phyloP scores from a whole-genome alignment of 2,329 filamentous ascomycete species.

The Saccharata proteae region DNA sequence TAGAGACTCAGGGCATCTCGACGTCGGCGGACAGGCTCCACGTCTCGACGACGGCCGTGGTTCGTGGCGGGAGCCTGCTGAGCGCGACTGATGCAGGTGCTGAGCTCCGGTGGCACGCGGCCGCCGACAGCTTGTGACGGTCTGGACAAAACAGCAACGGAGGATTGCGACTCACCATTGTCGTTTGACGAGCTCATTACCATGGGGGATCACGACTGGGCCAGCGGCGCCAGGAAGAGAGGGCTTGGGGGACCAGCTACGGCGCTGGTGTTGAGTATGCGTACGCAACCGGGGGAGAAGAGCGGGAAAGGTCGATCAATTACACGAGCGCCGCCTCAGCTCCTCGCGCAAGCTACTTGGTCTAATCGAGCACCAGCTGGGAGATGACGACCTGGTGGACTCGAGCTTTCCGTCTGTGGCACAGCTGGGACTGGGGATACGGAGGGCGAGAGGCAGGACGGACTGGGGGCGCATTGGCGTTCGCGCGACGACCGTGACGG shows the following conservation, averaged over 20 bases:
- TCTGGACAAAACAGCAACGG: slow-evolving; percentile 3
- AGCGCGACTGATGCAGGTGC: too few relatives aligned
- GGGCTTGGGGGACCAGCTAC: neutral
- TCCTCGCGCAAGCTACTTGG: too few relatives aligned
- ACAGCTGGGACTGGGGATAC: neutral
- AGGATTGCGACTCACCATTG: slow-evolving; percentile 23
- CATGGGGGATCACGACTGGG: slow-evolving; percentile 17
- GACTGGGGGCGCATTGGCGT: neutral
- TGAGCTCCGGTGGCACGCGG: too few relatives aligned
- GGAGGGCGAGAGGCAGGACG: neutral
- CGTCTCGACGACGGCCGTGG: too few relatives aligned
- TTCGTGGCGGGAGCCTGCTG: too few relatives aligned
- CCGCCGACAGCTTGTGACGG: neutral
- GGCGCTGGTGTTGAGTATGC: neutral
- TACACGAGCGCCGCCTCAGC: too few relatives aligned
- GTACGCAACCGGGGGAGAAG: neutral
- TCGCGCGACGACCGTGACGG: neutral
- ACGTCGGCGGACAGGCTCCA: too few relatives aligned
- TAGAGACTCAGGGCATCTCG: too few relatives aligned
- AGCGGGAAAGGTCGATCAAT: neutral
- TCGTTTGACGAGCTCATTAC: slow-evolving; percentile 30
- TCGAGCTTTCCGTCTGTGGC: neutral
- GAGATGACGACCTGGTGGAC: neutral
- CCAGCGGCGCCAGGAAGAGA: slow-evolving; percentile 12
- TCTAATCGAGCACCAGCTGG: too few relatives aligned